Evolutionary conservation across 2,329 filamentous ascomycete species (phyloP).

Genomic region (Cadophora gregata): DNA sequence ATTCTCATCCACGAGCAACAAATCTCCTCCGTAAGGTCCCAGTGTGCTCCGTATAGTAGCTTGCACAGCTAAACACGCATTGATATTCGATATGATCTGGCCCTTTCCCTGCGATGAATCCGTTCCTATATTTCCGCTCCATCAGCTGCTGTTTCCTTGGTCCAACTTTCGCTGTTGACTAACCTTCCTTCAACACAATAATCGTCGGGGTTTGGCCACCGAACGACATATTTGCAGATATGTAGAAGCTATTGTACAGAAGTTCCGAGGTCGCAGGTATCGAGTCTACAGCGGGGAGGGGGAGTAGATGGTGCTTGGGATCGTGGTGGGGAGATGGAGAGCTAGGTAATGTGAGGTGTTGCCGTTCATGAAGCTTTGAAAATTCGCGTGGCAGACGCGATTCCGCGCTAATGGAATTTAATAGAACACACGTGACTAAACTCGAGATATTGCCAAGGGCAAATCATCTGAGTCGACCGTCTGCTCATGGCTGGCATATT

Average conservation of each 20-base stretch:
- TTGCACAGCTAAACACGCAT: conserved; percentile 95
- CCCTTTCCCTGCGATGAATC: conserved; percentile 97
- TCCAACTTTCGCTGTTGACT: conserved; percentile 46
- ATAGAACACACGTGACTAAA: not conserved
- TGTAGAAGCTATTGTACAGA: conserved; percentile 11
- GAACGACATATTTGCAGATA: conserved; percentile 75
- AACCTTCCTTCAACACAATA: conserved; percentile 96
- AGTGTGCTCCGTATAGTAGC: conserved; percentile 94
- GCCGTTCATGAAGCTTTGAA: conserved; percentile 25
- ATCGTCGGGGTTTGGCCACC: conserved; percentile 97
- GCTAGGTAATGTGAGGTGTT: conserved; percentile 19
- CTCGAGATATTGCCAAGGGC: not conserved
- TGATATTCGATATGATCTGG: conserved; percentile 97
- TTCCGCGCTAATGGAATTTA: conserved; percentile 14
- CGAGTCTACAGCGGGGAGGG: not conserved
- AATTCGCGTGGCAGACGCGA: conserved; percentile 27
- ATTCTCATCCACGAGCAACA: conserved; percentile 95
- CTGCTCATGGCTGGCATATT: not conserved
- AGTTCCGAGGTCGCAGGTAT: conserved; percentile 3
- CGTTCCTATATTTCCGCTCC: conserved; percentile 68
- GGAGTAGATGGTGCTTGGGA: not conserved
- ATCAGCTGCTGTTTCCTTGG: conserved; percentile 17
- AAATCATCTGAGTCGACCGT: no score
- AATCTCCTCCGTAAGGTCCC: conserved; percentile 94
- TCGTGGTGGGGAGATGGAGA: conserved; percentile 17